Percentiles rank a stretch among this genome's conserved stretches.
These are phyloP conservation scores for Volvox carteri DNA, from an alignment of 163 green algal genomes.

Conservation along the genomic window DNA sequence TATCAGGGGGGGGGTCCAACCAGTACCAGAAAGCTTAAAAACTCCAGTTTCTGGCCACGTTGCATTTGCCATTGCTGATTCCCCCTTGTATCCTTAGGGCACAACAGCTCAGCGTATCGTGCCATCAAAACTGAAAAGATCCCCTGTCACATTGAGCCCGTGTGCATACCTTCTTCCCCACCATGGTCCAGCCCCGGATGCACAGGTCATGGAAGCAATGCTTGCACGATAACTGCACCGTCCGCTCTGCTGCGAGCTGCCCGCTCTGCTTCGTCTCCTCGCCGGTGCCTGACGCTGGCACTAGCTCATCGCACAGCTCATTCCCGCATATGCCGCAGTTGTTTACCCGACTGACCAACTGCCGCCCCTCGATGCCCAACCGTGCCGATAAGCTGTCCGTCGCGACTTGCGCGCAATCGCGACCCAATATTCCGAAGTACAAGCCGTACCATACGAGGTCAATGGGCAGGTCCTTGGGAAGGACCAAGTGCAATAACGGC, in stretches of 20 bases:
- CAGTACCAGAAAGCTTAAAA: too few species aligned
- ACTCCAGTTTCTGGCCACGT: too few species aligned
- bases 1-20: too few species aligned
- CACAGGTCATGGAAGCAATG: slow-evolving; percentile 94
- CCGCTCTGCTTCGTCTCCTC: neutral
- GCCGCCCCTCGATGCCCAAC: slow-evolving; percentile 49
- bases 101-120: too few species aligned
- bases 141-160: too few species aligned
- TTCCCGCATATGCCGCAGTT: slow-evolving; percentile 88
- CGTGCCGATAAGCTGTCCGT: slow-evolving; percentile 35
- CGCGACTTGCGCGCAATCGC: slow-evolving; percentile 88
- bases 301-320: slow-evolving; percentile 67
- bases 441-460: slow-evolving; percentile 70
- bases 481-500: slow-evolving; percentile 67
- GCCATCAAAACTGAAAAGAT: too few species aligned
- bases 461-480: slow-evolving; percentile 54
- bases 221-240: slow-evolving; percentile 90
- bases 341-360: slow-evolving; percentile 63
- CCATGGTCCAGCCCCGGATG: slow-evolving; percentile 85
- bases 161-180: slow-evolving; percentile 57
- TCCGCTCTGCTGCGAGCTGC: slow-evolving; percentile 57
- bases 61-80: too few species aligned
- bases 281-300: slow-evolving; percentile 24
- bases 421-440: slow-evolving; percentile 92
- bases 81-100: too few species aligned